Conservation (phyloP, 345 rosid genomes). For the Leavenworthia alabamica region DNA sequence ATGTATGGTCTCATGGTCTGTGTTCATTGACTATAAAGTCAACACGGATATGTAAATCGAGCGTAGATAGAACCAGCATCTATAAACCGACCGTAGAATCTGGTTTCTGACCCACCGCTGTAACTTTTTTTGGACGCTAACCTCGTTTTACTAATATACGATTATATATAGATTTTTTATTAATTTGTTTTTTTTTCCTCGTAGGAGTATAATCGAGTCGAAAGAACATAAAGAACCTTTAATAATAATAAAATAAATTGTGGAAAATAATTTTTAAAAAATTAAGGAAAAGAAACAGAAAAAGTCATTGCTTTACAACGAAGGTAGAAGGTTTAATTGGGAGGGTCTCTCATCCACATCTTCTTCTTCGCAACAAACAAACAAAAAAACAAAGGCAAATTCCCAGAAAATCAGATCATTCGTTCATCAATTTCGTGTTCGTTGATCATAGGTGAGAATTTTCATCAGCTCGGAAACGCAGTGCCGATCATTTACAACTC, state of each 20-base stretch:
- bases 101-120: neutral
- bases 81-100: neutral
- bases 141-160: conserved; percentile 22
- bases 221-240: neutral
- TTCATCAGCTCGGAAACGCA: neutral
- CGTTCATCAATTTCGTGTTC: neutral
- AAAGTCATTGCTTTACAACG: conserved; percentile 21
- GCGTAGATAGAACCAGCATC: neutral
- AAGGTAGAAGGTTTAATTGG: conserved; percentile 18
- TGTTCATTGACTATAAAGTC: no score
- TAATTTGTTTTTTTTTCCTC: neutral
- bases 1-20: no score
- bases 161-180: neutral
- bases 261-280: neutral
- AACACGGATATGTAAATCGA: neutral
- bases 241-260: neutral
- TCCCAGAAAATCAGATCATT: conserved; percentile 5
- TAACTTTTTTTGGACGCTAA: neutral
- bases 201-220: neutral
- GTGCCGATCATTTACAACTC: conserved; percentile 1
- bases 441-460: neutral
- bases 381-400: neutral
- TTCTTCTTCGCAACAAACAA: conserved; percentile 1
- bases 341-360: conserved; percentile 31
- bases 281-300: conserved; percentile 5